Percentiles rank a stretch among this genome's conserved stretches.
Evolutionary conservation across 2,329 filamentous ascomycete genomes (phyloP).

Genomic region (Alternaria solani): DNA sequence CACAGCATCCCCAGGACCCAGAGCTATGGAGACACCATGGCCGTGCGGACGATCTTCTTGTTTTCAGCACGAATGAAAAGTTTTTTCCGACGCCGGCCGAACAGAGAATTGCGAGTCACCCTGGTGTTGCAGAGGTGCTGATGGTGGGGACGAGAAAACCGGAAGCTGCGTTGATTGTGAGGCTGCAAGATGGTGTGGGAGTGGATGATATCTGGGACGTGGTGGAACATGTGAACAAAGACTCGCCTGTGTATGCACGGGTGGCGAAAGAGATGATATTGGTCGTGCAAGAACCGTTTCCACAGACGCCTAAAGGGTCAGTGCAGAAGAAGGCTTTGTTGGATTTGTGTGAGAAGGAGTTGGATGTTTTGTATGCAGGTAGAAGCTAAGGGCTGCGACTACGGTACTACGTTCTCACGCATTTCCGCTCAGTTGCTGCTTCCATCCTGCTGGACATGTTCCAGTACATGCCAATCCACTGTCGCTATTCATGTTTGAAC

Average conservation of each 20-base stretch:
- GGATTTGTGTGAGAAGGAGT: constrained; percentile 45
- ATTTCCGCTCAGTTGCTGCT: constrained; percentile 38
- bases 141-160: constrained; percentile 43
- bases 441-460: constrained; percentile 34
- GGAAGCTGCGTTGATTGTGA: constrained; percentile 40
- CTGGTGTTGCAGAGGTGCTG: constrained; percentile 39
- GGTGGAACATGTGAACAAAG: constrained; percentile 56
- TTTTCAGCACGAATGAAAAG: constrained; percentile 30
- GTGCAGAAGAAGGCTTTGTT: constrained; percentile 55
- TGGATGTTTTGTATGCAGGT: constrained; percentile 15
- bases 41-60: constrained; percentile 31
- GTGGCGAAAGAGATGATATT: constrained; percentile 55
- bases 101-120: constrained; percentile 32
- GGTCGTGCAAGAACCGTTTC: constrained; percentile 56
- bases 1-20: constrained; percentile 15
- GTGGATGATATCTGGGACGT: constrained; percentile 57
- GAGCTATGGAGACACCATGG: constrained; percentile 28
- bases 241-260: constrained; percentile 53
- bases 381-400: not conserved
- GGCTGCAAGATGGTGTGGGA: constrained; percentile 29
- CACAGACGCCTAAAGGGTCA: constrained; percentile 57
- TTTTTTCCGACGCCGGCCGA: constrained; percentile 33
- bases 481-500: constrained; percentile 39
- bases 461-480: constrained; percentile 37
- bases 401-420: constrained; percentile 9